Percentiles rank a stretch among this genome's conserved stretches.
Evolutionary conservation across 2,329 filamentous ascomycete species (phyloP).

Genomic region (Cytospora schulzeri): DNA sequence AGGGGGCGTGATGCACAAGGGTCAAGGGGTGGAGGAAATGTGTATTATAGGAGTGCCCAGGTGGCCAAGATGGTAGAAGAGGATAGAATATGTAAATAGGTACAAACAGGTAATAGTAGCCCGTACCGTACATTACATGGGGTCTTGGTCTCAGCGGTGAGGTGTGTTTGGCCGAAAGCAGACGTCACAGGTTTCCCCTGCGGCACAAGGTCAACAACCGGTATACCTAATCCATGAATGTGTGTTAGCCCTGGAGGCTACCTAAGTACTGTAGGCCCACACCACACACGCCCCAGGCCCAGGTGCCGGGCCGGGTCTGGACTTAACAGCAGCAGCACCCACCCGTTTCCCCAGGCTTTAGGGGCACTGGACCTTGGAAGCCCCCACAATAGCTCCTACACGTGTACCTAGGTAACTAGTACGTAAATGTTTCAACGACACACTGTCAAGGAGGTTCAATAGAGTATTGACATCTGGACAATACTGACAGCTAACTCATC

Average conservation of each 20-base stretch:
- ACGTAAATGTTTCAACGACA: background rate
- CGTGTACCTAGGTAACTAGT: background rate
- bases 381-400: background rate
- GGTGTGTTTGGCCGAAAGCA: background rate
- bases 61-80: background rate
- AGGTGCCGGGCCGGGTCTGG: background rate
- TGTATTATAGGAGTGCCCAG: background rate
- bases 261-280: background rate
- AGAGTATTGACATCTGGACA: too few species aligned
- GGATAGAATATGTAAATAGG: background rate
- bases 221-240: too few species aligned
- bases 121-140: background rate
- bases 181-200: background rate
- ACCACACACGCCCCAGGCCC: too few species aligned
- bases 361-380: background rate
- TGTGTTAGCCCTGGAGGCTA: too few species aligned
- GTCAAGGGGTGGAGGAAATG: background rate
- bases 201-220: background rate
- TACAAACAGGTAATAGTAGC: background rate
- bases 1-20: constrained; percentile 25
- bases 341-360: background rate
- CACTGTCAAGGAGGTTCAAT: background rate
- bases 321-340: background rate
- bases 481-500: too few species aligned
- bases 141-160: background rate